A percentile compares a stretch with the other conserved stretches of the same genome.
Evolutionary conservation across 2,329 filamentous ascomycete genomes (phyloP).

Genomic region (Neonectria faginata): DNA sequence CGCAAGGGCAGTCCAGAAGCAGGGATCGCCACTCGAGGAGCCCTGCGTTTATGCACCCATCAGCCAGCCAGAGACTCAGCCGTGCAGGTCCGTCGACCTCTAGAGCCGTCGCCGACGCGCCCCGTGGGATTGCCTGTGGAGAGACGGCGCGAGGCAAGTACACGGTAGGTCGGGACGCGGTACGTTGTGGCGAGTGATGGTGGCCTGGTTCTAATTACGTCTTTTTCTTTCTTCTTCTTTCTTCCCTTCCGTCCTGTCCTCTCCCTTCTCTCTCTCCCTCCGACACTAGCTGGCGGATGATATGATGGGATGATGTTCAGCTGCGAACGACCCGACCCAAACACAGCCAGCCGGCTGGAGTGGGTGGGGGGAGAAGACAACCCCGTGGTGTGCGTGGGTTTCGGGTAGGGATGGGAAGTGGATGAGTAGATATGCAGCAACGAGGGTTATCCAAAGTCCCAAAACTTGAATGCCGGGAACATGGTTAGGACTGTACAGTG

Average conservation of each 20-base stretch:
- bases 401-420: conserved; percentile 12
- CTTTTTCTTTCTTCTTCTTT: not conserved
- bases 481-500: not conserved
- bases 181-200: not conserved
- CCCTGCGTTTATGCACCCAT: conserved; percentile 30
- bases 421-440: not conserved
- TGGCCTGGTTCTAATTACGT: not conserved
- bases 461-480: conserved; percentile 7
- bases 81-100: conserved; percentile 7
- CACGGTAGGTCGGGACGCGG: not conserved
- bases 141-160: conserved; percentile 4
- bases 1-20: conserved; percentile 14
- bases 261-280: not conserved
- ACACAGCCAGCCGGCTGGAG: not conserved
- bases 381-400: conserved; percentile 17
- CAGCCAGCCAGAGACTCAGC: conserved; percentile 24
- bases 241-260: too few species aligned
- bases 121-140: conserved; percentile 24
- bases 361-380: not conserved
- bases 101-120: conserved; percentile 9
- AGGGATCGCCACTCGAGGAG: conserved; percentile 21
- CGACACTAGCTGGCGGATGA: not conserved
- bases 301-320: not conserved
- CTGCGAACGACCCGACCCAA: not conserved
- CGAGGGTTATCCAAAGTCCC: conserved; percentile 24